Evolutionary conservation across 129 eudicot species (phyloP), one percentile per base, ranked within the genome.

Genomic region (Helichrysum umbraculigerum): DNA sequence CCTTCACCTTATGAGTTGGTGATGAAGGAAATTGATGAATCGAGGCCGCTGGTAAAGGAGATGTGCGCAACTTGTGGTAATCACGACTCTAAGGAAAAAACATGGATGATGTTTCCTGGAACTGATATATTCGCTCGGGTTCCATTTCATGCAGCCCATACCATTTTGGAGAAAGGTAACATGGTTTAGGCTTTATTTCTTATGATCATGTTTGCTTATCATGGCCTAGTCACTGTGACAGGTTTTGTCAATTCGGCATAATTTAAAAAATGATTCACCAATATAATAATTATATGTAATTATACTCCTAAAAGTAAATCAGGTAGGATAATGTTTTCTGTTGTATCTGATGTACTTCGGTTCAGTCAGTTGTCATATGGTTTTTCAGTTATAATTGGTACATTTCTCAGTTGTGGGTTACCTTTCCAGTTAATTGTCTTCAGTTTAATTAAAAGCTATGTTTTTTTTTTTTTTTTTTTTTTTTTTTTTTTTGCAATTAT

Each of bases 71-170:
- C 96, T 19, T 93, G 97, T 81, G 98, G 98, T 68, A 83, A 82
- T 51, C 97, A 93, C 63, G 90, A 93, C 80, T 74, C 91, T 4
- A 85, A 80, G 28, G 98, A 90, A 66, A 83, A 84, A 70, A 87
- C 88, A 32, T 86, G 89, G 92, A 83, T 93, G 80, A 82, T 82
- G 87, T 86, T 90, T 64, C 90, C 89, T 5, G 96, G 98, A 85
- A 85, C 87, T 61, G 96, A 93, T 81, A 52, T 90, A 39, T 93
- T 90, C 82, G 85, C 92, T 35, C 74, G 71, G 71, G 77, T 88
- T 68, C 95, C 96, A 44, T 92, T 92, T 85, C 98, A 92, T 62
- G 96, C 98, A 57, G 86, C 98, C 75, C 95, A 92, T 77, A 86
- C 88, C 68, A 83, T 92, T 59, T 81, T 92, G 68, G 95, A 90